Base-by-base conservation (phyloP, 2,329 filamentous ascomycete species). In the Ceratocystis eucalypticola region DNA sequence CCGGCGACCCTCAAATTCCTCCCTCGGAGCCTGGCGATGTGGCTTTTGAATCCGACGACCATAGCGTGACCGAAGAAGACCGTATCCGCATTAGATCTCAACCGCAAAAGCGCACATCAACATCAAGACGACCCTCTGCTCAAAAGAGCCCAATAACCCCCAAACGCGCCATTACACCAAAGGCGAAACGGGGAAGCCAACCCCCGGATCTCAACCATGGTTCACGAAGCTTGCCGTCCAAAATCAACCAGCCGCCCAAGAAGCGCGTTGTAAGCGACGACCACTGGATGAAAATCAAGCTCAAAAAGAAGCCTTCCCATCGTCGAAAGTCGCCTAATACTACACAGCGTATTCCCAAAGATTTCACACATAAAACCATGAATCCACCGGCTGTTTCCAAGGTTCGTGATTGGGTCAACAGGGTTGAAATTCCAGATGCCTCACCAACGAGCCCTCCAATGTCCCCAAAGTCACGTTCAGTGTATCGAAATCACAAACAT, bases 191-290 rank as follows among this genome's bases (percentile, higher is more conserved):
- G 3, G 17, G 22, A 3, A 61, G 62, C 28, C 44, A 44, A 30
- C n/a, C 46, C 7, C 62, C 45, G 33, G 62, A 64, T 28, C 45
- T 64, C 10, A 66, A 66, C 30, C 59, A 68, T 17, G 66, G 66
- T 7, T 68, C 28, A 64, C 66, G 59, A 67, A 70, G 59, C 67
- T 70, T 57, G 67, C 68, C 41, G 74, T 75, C 62, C 68, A 73
- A 64, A 69, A 72, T 53, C 71, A 74, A 84, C 64, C 75, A 80
- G 62, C 84, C 89, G 59, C 93, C 93, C 17, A 91, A 90, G 77
- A 96, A 96, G 80, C 85, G 92, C 69, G 90, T 97, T 65, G 85
- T 96, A 69, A 96, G 92, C 74, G 93, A 97, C 76, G 88, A 89
- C 65, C 89, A 96, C 76, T 97, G 93, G 89, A 84, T 84, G 76